Evolutionary conservation across 2,329 filamentous ascomycete species (phyloP).

Genomic region (Orbilia blumenaviensis): DNA sequence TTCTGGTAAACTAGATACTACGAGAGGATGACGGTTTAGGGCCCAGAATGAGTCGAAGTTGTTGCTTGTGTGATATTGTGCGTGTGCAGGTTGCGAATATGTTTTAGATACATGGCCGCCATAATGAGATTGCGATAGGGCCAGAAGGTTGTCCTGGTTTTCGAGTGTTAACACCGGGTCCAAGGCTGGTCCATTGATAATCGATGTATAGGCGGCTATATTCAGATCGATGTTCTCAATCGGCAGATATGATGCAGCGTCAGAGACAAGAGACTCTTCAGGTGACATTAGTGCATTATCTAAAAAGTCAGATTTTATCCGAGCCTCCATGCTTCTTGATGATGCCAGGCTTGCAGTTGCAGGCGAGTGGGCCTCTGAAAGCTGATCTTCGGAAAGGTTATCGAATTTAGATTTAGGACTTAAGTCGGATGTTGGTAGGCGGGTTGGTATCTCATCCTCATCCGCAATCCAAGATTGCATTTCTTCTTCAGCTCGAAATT

Average conservation of each 20-base stretch:
- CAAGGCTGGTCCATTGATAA: conserved; percentile 28
- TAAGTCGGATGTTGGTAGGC: conserved; percentile 11
- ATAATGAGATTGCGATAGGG: conserved; percentile 25
- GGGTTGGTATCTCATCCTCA: conserved; percentile 34
- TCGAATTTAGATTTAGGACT: conserved; percentile 9
- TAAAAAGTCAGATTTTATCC: conserved; percentile 40
- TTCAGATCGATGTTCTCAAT: conserved; percentile 7
- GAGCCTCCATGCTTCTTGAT: conserved; percentile 13
- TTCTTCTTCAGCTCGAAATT: not conserved
- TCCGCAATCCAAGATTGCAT: conserved; percentile 32
- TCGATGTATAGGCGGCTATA: conserved; percentile 38
- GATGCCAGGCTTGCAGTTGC: conserved; percentile 26
- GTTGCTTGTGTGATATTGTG: conserved; percentile 16
- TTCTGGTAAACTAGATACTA: conserved; percentile 42
- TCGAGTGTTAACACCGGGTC: conserved; percentile 46
- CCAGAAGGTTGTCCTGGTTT: conserved; percentile 44
- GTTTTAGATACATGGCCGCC: conserved; percentile 5
- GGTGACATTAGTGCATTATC: conserved; percentile 24
- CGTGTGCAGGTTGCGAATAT: conserved; percentile 26
- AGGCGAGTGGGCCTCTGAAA: conserved; percentile 14
- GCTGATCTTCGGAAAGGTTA: not conserved
- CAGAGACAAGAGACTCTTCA: conserved; percentile 30
- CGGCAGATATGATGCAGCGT: conserved; percentile 6
- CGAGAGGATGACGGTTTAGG: conserved; percentile 16
- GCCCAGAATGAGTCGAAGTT: conserved; percentile 43